Conservation (phyloP, 164 flowering plant genomes). For the Dillenia suffruticosa region DNA sequence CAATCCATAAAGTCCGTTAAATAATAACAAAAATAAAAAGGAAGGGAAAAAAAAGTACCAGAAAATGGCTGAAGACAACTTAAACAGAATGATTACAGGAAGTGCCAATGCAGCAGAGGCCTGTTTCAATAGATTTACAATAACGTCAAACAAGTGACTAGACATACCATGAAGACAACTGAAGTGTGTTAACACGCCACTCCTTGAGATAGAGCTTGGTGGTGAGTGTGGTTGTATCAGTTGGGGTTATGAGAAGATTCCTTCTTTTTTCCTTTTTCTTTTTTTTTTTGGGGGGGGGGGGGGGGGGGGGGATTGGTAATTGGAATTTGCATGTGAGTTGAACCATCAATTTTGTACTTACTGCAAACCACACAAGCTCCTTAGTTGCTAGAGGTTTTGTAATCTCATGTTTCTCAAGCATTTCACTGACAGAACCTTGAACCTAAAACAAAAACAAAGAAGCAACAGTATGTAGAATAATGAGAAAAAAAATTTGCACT, state of each 20-base stretch:
- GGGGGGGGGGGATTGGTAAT: not conserved
- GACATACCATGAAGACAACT: not conserved
- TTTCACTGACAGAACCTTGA: slow-evolving; percentile 43
- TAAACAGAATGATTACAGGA: slow-evolving; percentile 46
- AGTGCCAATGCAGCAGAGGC: slow-evolving; percentile 81
- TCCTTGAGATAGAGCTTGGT: no score
- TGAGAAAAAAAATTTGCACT: not conserved
- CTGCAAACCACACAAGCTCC: slow-evolving; percentile 81
- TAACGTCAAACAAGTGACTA: not conserved
- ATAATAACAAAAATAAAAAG: not conserved
- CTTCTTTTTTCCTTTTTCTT: not conserved
- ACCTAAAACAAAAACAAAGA: slow-evolving; percentile 29
- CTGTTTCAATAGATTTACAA: slow-evolving; percentile 24
- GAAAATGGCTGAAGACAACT: slow-evolving; percentile 34
- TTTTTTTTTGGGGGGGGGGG: no score
- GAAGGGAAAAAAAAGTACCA: slow-evolving; percentile 39
- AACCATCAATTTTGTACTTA: slow-evolving; percentile 20
- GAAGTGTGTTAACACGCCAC: not conserved
- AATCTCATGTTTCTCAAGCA: slow-evolving; percentile 54
- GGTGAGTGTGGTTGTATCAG: not conserved
- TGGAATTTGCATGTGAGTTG: not conserved
- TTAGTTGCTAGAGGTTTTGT: slow-evolving; percentile 71
- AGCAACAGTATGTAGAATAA: not conserved
- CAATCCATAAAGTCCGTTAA: not conserved
- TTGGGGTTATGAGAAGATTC: no score